Evolutionary conservation across 257 asterid genomes (phyloP), one percentile per base, ranked within the genome.

Genomic region (Nicotiana tabacum): DNA sequence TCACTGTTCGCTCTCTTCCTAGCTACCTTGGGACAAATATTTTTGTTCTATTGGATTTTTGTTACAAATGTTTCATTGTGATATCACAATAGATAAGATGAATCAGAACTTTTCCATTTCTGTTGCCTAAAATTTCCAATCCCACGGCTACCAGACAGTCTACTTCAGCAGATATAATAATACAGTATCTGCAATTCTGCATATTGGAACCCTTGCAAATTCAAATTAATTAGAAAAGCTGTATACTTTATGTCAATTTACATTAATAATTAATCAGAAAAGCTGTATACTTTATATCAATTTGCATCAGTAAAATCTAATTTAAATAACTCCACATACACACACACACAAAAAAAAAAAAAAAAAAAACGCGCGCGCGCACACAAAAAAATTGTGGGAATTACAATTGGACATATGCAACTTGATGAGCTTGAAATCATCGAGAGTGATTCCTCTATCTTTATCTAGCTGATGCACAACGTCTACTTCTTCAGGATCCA

Each of bases 401-500:
- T 83, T 92, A 95, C 99, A 92, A 85, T 88, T 91, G 65, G 97
- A 77, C 97, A 92, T 95, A 81, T 92, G 96, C 76, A 92, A 85
- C 87, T 95, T 95, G 93, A 94, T 89, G 86, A 95, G 97, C 92
- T 93, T 95, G 90, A 90, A 91, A 88, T 95, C 99, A 72, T 95
- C 98, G 56, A 90, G 89, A 33, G 94, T 91, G 16, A 95, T 89
- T 78, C 98, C 98, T 81, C 94, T 91, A 55, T 94, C 97, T 85
- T 89, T 95, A 83, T 95, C 99, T 18, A 88, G 87, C 77, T 78
- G 92, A 77, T 90, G 97, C 82, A 94, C 97, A 30, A 91, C 92
- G 53, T 95, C 94, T 84, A 92, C 96, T 82, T 94, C 96, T 58
- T 95, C 98, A 11, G 88, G 92, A 84, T 95, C 98, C 87, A 88